phyloP scores from a whole-genome alignment of 805 yeast species.

The Cyberlindnera misumaiensis region DNA sequence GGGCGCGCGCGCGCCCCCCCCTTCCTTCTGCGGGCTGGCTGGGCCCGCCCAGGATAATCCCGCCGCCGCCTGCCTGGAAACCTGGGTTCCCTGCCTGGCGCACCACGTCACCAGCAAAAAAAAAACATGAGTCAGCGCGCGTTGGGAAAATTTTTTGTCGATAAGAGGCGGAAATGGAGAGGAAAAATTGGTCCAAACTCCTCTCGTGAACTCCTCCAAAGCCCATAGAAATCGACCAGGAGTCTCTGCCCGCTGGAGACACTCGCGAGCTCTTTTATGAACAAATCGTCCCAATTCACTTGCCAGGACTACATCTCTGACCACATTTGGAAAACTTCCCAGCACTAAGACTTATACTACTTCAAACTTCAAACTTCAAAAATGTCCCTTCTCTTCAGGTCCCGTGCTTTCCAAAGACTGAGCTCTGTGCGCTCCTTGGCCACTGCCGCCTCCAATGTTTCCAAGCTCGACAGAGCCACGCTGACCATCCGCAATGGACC shows the following conservation, averaged over 20 bases:
- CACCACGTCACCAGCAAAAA: neutral
- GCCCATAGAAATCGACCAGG: too few species aligned
- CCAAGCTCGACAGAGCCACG: conserved; percentile 69
- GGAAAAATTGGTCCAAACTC: neutral
- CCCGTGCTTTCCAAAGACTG: conserved; percentile 23
- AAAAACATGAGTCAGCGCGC: neutral
- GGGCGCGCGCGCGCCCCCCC: too few species aligned
- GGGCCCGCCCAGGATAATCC: too few species aligned
- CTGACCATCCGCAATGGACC: conserved; percentile 91
- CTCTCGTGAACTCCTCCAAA: too few species aligned
- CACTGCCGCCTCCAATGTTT: conserved; percentile 17
- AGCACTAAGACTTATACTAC: conserved; percentile 23
- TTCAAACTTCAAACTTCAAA: neutral
- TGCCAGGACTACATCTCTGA: conserved; percentile 44
- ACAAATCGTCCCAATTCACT: conserved; percentile 26
- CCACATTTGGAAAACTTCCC: conserved; percentile 47
- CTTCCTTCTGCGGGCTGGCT: too few species aligned
- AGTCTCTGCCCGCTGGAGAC: too few species aligned
- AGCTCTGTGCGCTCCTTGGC: conserved; percentile 22
- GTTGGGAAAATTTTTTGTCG: neutral
- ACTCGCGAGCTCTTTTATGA: conserved; percentile 16
- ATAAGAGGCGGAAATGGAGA: neutral
- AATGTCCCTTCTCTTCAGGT: conserved; percentile 19
- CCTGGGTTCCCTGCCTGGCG: neutral
- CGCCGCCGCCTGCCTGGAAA: too few species aligned